Conservation (phyloP, 2,329 filamentous ascomycete species). For the Botrytis elliptica region DNA sequence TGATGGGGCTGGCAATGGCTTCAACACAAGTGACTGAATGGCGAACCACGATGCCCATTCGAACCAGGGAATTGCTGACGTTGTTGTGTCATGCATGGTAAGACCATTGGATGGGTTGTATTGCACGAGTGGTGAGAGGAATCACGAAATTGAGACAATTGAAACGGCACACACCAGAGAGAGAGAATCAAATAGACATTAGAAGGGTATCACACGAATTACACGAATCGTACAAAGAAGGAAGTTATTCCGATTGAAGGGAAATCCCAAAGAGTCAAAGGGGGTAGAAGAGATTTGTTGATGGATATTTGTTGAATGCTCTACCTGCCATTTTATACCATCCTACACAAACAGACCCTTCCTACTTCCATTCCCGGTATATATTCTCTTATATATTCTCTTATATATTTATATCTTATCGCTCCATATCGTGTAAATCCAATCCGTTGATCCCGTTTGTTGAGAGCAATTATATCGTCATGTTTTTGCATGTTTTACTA, state of each 20-base stretch:
- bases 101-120: not conserved
- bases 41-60: not conserved
- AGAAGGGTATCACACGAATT: not conserved
- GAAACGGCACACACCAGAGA: conserved; percentile 1
- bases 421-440: not conserved
- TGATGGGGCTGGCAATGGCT: not conserved
- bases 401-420: not conserved
- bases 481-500: not conserved
- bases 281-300: not conserved
- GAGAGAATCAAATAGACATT: not conserved
- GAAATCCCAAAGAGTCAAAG: not conserved
- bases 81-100: conserved; percentile 1
- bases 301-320: not conserved
- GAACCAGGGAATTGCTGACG: not conserved
- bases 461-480: not conserved
- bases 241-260: not conserved
- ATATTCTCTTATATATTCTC: not conserved
- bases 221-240: not conserved
- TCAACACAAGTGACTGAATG: not conserved
- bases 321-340: not conserved
- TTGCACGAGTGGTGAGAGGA: not conserved
- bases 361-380: not conserved
- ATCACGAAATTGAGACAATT: conserved; percentile 10
- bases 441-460: not conserved
- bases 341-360: not conserved